phyloP scores from a whole-genome alignment of 225 moss, liverwort and hornwort genomes.

The Sphagnum tenellum region DNA sequence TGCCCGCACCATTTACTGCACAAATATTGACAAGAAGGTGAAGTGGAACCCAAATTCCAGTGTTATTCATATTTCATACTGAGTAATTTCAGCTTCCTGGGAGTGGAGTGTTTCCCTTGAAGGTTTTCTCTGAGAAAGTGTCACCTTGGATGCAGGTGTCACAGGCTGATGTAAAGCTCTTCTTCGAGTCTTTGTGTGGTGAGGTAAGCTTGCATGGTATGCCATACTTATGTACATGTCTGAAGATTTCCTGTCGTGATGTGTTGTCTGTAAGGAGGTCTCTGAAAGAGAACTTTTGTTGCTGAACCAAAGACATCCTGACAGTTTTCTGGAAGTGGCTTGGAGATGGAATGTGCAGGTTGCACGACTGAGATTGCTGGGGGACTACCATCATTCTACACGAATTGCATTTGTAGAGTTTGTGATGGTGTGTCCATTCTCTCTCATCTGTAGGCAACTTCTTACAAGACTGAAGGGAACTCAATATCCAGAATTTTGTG shows the following conservation, averaged over 20 bases:
- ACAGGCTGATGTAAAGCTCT: slow-evolving; percentile 99
- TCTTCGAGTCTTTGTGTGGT: slow-evolving; percentile 95
- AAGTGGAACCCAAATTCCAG: slow-evolving; percentile 36
- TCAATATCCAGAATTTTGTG: too few species aligned
- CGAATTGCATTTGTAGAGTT: slow-evolving; percentile 98
- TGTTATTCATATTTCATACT: too few species aligned
- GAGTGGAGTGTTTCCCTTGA: too few species aligned
- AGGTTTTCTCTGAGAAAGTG: slow-evolving; percentile 42
- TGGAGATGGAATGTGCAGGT: slow-evolving; percentile 37
- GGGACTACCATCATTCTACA: slow-evolving; percentile 97
- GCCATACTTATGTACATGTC: background rate
- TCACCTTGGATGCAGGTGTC: slow-evolving; percentile 86
- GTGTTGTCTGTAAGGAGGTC: background rate
- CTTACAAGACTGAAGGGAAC: too few species aligned
- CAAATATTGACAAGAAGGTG: slow-evolving; percentile 99
- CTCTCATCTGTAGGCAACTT: background rate
- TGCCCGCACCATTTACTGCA: slow-evolving; percentile 96
- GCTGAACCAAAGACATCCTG: background rate
- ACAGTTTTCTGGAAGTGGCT: background rate
- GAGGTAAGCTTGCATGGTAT: slow-evolving; percentile 26
- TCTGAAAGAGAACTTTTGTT: background rate
- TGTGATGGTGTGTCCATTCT: slow-evolving; percentile 69
- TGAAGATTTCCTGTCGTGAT: background rate
- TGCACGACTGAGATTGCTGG: slow-evolving; percentile 78
- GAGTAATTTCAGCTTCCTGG: background rate